Percentiles rank a stretch among this genome's conserved stretches.
These are phyloP conservation scores for Pistacia integerrima DNA, from an alignment of 345 rosid genomes.

Conservation along the genomic window DNA sequence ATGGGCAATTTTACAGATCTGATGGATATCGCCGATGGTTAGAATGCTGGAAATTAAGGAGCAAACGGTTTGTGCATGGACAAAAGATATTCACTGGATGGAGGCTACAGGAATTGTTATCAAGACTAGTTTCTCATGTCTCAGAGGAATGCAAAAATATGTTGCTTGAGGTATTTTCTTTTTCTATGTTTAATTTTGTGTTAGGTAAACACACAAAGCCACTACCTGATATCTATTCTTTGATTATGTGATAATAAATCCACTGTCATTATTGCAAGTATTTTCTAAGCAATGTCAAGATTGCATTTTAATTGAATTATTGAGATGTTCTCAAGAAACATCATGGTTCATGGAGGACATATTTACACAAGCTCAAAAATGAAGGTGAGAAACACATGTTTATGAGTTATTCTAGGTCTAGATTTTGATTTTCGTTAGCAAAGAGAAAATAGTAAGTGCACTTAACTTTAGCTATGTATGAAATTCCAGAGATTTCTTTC, in stretches of 20 bases:
- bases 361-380: neutral
- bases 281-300: no score
- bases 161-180: conserved; percentile 55
- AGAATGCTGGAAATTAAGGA: conserved; percentile 54
- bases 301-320: neutral
- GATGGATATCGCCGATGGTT: conserved; percentile 60
- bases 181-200: neutral
- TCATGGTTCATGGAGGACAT: neutral
- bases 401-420: no score
- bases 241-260: neutral
- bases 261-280: neutral
- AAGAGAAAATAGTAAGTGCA: neutral
- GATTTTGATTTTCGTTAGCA: neutral
- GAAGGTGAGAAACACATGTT: no score
- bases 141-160: conserved; percentile 49
- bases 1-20: conserved; percentile 67
- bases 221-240: no score
- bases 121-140: conserved; percentile 47
- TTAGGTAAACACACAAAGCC: neutral
- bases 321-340: neutral
- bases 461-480: neutral
- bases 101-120: conserved; percentile 66
- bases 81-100: conserved; percentile 66
- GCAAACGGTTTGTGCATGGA: conserved; percentile 52
- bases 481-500: no score